A percentile compares a stretch with the other conserved stretches of the same genome.
These are phyloP conservation scores for Cyclanthera cordifolia DNA, from an alignment of 306 rosid species.

Conservation along the genomic window DNA sequence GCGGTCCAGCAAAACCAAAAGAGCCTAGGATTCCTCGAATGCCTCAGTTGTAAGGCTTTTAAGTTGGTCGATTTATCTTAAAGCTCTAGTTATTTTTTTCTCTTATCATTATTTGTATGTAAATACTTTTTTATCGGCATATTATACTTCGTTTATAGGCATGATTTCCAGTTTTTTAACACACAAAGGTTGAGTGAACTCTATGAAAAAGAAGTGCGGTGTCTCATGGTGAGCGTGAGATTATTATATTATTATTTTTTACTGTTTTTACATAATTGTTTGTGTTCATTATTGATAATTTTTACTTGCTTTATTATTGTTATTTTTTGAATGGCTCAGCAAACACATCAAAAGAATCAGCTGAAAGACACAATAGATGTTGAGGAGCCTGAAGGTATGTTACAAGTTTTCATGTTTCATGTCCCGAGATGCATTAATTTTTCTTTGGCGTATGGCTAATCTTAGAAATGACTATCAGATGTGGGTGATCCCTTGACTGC, in stretches of 20 bases:
- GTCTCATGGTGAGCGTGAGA: slow-evolving; percentile 67
- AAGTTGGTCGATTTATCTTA: not conserved
- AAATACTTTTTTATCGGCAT: not conserved
- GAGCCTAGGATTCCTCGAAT: slow-evolving; percentile 98
- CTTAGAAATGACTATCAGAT: slow-evolving; percentile 32
- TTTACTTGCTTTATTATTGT: slow-evolving; percentile 2
- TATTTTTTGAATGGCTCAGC: slow-evolving; percentile 38
- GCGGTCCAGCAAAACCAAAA: slow-evolving; percentile 79
- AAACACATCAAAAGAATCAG: slow-evolving; percentile 96
- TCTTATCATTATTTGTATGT: not conserved
- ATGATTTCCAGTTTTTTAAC: slow-evolving; percentile 93
- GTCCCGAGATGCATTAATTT: not conserved
- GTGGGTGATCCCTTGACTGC: slow-evolving; percentile 93
- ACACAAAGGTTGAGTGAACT: slow-evolving; percentile 87
- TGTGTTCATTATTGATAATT: not conserved
- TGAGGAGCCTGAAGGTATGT: slow-evolving; percentile 81
- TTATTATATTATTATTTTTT: not conserved
- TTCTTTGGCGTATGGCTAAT: slow-evolving; percentile 15
- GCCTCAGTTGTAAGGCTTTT: slow-evolving; percentile 81
- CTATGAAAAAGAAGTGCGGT: slow-evolving; percentile 95
- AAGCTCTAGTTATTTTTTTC: not conserved
- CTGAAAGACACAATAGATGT: slow-evolving; percentile 87
- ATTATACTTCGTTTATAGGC: slow-evolving; percentile 34
- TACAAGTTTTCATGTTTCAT: not conserved
- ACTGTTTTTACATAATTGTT: not conserved